phyloP scores from a whole-genome alignment of 176 grass and related monocot genomes.

The Avena eriantha region DNA sequence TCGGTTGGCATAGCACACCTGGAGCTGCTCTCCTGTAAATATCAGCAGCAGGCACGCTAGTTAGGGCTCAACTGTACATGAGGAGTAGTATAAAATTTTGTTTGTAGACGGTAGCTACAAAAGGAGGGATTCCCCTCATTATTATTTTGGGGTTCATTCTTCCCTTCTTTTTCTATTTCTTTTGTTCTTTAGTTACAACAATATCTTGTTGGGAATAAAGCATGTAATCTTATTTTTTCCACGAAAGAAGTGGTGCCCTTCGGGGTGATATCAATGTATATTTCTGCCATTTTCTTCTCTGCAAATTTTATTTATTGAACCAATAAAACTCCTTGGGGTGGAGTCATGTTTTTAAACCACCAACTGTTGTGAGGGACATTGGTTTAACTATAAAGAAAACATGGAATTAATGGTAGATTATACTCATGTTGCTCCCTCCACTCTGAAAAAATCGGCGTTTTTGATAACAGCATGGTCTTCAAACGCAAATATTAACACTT shows the following conservation, averaged over 20 bases:
- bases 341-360: neutral
- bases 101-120: neutral
- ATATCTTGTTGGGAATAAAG: neutral
- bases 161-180: neutral
- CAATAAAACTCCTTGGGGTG: neutral
- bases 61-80: conserved; percentile 32
- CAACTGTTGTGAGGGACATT: neutral
- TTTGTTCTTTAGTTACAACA: neutral
- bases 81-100: neutral
- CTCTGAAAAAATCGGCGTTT: neutral
- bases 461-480: neutral
- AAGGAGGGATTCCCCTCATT: neutral
- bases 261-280: neutral
- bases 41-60: neutral
- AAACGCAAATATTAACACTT: neutral
- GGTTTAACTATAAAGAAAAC: neutral
- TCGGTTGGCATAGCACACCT: neutral
- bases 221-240: neutral
- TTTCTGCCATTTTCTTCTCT: neutral
- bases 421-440: neutral
- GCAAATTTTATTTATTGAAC: neutral
- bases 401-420: neutral
- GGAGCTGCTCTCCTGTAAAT: conserved; percentile 43
- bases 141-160: conserved; percentile 14
- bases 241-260: neutral